Evolutionary conservation across 257 asterid genomes (phyloP).

Genomic region (Solanum clarkiae): DNA sequence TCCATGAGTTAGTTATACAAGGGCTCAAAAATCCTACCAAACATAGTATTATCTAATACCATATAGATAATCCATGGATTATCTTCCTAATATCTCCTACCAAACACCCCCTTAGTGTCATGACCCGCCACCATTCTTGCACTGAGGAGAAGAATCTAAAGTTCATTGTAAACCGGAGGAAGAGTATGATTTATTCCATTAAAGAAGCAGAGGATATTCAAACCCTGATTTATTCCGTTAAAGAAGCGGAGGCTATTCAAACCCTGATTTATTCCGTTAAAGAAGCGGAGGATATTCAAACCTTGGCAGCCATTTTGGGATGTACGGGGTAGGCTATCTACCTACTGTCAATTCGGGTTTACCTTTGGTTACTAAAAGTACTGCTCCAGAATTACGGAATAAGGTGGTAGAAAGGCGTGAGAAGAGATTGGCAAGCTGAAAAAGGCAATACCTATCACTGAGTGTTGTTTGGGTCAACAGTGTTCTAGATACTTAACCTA

Average conservation of each 20-base stretch:
- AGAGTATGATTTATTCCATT: background rate
- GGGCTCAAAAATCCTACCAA: too few relatives aligned
- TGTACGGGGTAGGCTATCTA: background rate
- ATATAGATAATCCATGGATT: too few relatives aligned
- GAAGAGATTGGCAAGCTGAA: background rate
- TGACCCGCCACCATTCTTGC: too few relatives aligned
- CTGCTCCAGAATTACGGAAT: background rate
- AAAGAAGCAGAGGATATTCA: background rate
- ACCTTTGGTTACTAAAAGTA: background rate
- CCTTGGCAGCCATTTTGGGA: background rate
- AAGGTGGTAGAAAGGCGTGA: too few relatives aligned
- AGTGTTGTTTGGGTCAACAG: too few relatives aligned
- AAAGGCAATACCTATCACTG: too few relatives aligned
- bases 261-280: background rate
- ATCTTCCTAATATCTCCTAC: too few relatives aligned
- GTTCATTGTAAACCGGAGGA: background rate
- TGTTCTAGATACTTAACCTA: too few relatives aligned
- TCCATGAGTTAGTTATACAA: too few relatives aligned
- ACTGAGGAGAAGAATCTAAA: too few relatives aligned
- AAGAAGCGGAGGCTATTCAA: background rate
- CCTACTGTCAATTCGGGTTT: background rate
- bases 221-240: background rate
- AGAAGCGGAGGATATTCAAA: background rate
- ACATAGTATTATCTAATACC: too few relatives aligned
- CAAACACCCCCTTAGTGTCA: too few relatives aligned